A percentile compares a stretch with the other conserved stretches of the same genome.
phyloP scores from a whole-genome alignment of 2,329 filamentous ascomycete species.

The Aureobasidium mangrovei region DNA sequence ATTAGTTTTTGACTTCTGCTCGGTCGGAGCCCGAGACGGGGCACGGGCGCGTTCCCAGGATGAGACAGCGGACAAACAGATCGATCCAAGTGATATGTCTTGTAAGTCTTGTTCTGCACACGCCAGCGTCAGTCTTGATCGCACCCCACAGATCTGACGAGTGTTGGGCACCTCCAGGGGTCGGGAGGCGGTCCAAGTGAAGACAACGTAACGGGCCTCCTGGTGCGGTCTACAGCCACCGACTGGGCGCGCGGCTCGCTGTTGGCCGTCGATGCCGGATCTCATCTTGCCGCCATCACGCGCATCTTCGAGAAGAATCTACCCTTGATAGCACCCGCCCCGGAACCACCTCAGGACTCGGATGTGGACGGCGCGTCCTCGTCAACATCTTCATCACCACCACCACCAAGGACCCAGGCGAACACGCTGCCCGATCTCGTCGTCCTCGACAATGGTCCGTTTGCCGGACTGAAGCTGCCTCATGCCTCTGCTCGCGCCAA shows the following conservation, averaged over 20 bases:
- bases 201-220: constrained; percentile 79
- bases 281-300: constrained; percentile 78
- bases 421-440: constrained; percentile 33
- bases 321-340: constrained; percentile 29
- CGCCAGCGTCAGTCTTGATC: background rate
- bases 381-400: constrained; percentile 18
- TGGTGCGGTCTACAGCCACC: constrained; percentile 71
- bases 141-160: constrained; percentile 3
- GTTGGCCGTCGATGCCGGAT: constrained; percentile 87
- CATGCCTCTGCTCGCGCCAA: constrained; percentile 62
- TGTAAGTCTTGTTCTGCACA: constrained; percentile 23
- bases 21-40: constrained; percentile 9
- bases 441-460: constrained; percentile 57
- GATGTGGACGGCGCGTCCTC: constrained; percentile 15
- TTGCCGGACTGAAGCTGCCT: constrained; percentile 67
- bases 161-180: constrained; percentile 47
- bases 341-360: constrained; percentile 10
- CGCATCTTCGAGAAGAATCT: constrained; percentile 58
- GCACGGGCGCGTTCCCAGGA: constrained; percentile 2
- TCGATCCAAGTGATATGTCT: constrained; percentile 43
- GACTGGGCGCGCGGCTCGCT: constrained; percentile 77
- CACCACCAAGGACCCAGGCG: constrained; percentile 15
- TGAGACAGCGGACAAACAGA: constrained; percentile 21
- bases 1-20: background rate
- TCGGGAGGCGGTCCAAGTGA: constrained; percentile 84